A percentile compares a stretch with the other conserved stretches of the same genome.
Evolutionary conservation across 768 basidiomycete genomes (phyloP).

Genomic region (Tulasnella sp.): DNA sequence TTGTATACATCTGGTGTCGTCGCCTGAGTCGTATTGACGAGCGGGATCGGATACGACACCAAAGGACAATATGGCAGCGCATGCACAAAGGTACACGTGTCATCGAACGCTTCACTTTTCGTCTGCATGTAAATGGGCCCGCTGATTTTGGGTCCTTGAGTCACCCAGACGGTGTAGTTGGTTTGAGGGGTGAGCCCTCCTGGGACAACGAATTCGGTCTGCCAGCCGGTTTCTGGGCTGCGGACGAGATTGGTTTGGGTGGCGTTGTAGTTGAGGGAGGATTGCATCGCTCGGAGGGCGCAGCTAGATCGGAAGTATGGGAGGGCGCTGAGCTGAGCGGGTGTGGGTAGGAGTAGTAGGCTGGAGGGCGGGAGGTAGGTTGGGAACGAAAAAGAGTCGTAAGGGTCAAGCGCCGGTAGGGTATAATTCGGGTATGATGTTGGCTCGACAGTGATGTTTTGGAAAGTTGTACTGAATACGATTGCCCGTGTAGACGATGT

Average conservation of each 20-base stretch:
- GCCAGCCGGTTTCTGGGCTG: conserved; percentile 43
- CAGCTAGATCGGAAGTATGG: conserved; percentile 34
- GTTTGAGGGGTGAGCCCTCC: conserved; percentile 48
- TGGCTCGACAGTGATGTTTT: conserved; percentile 26
- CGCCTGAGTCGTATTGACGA: conserved; percentile 43
- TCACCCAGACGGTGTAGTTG: conserved; percentile 69
- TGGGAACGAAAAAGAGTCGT: conserved; percentile 33
- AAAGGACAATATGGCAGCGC: conserved; percentile 66
- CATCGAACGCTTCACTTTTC: conserved; percentile 56
- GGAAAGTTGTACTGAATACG: conserved; percentile 52
- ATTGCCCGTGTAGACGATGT: conserved; percentile 63
- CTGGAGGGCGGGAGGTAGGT: conserved; percentile 35
- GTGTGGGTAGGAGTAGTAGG: conserved; percentile 45
- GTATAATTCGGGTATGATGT: conserved; percentile 64
- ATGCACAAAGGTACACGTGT: conserved; percentile 58
- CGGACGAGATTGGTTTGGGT: conserved; percentile 42
- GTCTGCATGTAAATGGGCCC: conserved; percentile 64
- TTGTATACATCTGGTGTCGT: conserved; percentile 22
- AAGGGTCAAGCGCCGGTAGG: conserved; percentile 46
- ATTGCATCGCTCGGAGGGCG: conserved; percentile 32
- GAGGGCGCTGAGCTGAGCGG: conserved; percentile 22
- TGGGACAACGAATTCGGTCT: conserved; percentile 53
- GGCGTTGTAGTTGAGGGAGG: conserved; percentile 33
- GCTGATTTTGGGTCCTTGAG: conserved; percentile 42
- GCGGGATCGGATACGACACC: conserved; percentile 57